phyloP scores from a whole-genome alignment of 148 eudicot genomes.

The Diospyros lotus region DNA sequence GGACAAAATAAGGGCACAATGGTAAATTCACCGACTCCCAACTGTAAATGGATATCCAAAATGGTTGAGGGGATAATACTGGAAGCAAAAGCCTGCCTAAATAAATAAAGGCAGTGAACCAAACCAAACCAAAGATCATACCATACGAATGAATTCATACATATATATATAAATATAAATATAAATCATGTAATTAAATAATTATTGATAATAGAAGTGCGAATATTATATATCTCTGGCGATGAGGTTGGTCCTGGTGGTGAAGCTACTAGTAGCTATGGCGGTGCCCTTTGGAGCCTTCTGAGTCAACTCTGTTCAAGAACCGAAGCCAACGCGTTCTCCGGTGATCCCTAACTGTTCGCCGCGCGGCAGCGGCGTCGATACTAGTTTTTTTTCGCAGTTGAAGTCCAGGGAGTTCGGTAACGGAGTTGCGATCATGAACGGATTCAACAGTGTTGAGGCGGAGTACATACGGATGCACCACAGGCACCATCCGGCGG shows the following conservation, averaged over 20 bases:
- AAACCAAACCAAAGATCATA: background rate
- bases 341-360: conserved; percentile 12
- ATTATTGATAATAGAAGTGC: no score
- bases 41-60: background rate
- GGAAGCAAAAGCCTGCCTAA: background rate
- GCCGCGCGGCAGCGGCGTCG: background rate
- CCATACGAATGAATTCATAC: background rate
- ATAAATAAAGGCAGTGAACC: background rate
- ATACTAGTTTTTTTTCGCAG: background rate
- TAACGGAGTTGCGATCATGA: conserved; percentile 16
- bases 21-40: background rate
- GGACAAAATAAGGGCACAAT: conserved; percentile 8
- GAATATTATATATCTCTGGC: conserved; percentile 5
- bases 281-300: conserved; percentile 8
- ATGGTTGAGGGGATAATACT: background rate
- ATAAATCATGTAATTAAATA: background rate
- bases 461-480: conserved; percentile 51
- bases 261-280: conserved; percentile 6
- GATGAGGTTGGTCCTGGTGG: conserved; percentile 9
- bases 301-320: background rate
- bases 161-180: background rate
- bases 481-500: conserved; percentile 50
- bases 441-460: conserved; percentile 35
- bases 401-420: background rate
- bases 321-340: background rate